Percentiles rank a stretch among this genome's conserved stretches.
These are phyloP conservation scores for Nigrospora oryzae DNA, from an alignment of 2,329 filamentous ascomycete species.

Conservation along the genomic window DNA sequence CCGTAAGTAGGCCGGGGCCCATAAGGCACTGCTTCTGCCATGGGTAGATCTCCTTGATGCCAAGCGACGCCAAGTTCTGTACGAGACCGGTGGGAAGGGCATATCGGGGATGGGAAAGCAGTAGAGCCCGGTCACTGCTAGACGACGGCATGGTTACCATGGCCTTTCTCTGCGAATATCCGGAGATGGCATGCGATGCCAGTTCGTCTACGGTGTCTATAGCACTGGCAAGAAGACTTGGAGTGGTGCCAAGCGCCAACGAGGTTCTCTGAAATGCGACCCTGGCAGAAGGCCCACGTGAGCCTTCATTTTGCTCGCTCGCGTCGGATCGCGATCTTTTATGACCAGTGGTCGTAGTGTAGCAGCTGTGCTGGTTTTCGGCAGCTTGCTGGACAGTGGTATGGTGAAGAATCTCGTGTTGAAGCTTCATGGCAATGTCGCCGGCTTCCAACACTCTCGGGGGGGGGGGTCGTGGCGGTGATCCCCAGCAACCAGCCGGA, in stretches of 20 bases:
- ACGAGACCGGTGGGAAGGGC: conserved; percentile 52
- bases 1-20: conserved; percentile 55
- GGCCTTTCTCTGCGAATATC: conserved; percentile 48
- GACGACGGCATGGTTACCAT: conserved; percentile 46
- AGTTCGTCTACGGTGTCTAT: conserved; percentile 29
- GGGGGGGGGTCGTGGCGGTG: no score
- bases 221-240: conserved; percentile 31
- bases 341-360: conserved; percentile 25
- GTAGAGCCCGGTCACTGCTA: conserved; percentile 45
- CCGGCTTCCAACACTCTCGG: not conserved
- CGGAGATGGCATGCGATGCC: conserved; percentile 23
- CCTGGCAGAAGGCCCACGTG: conserved; percentile 14
- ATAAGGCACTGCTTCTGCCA: conserved; percentile 73
- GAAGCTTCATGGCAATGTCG: conserved; percentile 11
- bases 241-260: conserved; percentile 6
- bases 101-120: conserved; percentile 55
- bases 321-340: conserved; percentile 31
- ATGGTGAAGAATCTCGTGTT: conserved; percentile 31
- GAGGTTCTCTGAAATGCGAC: conserved; percentile 14
- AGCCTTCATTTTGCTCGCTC: conserved; percentile 2
- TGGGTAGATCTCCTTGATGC: conserved; percentile 67
- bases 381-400: conserved; percentile 26
- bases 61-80: conserved; percentile 54
- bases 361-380: not conserved
- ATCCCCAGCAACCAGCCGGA: no score